These are phyloP conservation scores for Ustilago shanxiensis DNA, from an alignment of 1,284 basidiomycete species.

Conservation along the genomic window DNA sequence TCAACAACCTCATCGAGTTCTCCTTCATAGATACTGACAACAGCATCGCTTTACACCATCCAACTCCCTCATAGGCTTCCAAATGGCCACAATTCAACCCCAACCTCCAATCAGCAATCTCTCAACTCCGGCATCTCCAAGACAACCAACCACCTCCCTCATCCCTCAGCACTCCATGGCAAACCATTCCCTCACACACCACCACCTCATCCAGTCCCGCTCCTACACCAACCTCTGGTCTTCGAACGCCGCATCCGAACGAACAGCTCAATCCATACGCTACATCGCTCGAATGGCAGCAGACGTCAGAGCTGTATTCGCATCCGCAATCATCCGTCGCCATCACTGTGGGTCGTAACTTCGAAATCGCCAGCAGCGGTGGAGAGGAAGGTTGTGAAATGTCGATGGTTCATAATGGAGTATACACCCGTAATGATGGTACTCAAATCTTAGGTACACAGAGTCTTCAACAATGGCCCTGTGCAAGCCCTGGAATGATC, in stretches of 20 bases:
- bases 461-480: neutral
- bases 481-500: too few relatives aligned
- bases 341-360: neutral
- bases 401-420: neutral
- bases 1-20: too few relatives aligned
- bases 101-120: constrained; percentile 10
- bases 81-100: constrained; percentile 18
- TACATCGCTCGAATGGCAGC: neutral
- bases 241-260: neutral
- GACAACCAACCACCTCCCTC: constrained; percentile 3
- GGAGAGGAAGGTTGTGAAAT: neutral
- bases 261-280: constrained; percentile 5
- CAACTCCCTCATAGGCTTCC: constrained; percentile 3
- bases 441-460: neutral
- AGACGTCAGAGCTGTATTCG: neutral
- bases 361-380: neutral
- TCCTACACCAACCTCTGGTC: neutral
- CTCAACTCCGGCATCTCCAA: constrained; percentile 4
- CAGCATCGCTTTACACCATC: too few relatives aligned
- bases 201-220: constrained; percentile 14
- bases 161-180: constrained; percentile 21
- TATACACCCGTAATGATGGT: neutral
- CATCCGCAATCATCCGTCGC: neutral
- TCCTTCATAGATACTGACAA: neutral
- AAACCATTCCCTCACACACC: constrained; percentile 2